These are phyloP conservation scores for Histomonas meleagridis DNA, from an alignment of 208 protist genomes.

Conservation along the genomic window DNA sequence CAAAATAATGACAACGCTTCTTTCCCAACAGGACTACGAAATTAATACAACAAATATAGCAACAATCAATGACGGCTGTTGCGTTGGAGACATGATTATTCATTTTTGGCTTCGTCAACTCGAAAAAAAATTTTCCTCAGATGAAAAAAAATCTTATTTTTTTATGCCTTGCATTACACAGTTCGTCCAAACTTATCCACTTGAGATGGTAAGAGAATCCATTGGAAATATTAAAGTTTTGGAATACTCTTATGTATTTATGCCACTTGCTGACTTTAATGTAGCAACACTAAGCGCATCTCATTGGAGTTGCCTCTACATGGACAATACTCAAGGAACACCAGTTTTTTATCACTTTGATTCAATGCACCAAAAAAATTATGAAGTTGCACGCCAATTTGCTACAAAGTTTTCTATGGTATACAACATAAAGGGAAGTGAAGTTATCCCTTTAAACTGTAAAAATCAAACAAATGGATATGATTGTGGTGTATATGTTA, in stretches of 20 bases:
- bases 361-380: not conserved
- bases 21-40: too few relatives aligned
- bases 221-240: not conserved
- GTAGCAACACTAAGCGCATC: not conserved
- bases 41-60: too few relatives aligned
- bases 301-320: not conserved
- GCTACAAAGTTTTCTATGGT: not conserved
- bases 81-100: not conserved
- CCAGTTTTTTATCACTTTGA: not conserved
- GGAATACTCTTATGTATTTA: not conserved
- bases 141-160: not conserved
- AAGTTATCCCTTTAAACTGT: not conserved
- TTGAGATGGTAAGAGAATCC: not conserved
- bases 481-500: conserved; percentile 12
- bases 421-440: not conserved
- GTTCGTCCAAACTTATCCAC: not conserved
- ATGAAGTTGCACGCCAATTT: not conserved
- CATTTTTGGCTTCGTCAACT: not conserved
- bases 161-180: not conserved
- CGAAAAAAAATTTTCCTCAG: not conserved
- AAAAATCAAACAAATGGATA: not conserved
- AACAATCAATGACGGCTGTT: not conserved
- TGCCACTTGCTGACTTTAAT: not conserved
- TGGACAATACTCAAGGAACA: not conserved
- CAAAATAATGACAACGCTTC: too few relatives aligned